Evolutionary conservation across 1,139 yeast genomes (phyloP).

Genomic region (Candida sp.): DNA sequence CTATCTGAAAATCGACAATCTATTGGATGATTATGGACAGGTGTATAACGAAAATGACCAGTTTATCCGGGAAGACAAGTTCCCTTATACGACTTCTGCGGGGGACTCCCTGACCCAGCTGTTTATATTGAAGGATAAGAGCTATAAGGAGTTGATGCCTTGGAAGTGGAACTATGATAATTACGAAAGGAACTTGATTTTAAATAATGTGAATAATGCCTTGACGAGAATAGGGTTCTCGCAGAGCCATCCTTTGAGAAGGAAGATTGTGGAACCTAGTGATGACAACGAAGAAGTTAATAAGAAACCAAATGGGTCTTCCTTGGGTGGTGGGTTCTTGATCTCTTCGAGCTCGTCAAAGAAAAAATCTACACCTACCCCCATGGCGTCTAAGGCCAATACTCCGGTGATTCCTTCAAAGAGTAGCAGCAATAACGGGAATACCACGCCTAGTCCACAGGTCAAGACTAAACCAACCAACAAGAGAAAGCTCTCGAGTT

Average conservation of each 20-base stretch:
- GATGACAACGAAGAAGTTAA: slow-evolving; percentile 5
- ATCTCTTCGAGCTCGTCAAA: slow-evolving; percentile 11
- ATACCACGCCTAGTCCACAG: background rate
- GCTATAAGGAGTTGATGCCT: slow-evolving; percentile 46
- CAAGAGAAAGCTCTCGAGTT: slow-evolving; percentile 16
- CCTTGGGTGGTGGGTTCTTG: slow-evolving; percentile 22
- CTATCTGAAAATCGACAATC: slow-evolving; percentile 14
- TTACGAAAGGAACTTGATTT: slow-evolving; percentile 36
- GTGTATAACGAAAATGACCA: slow-evolving; percentile 35
- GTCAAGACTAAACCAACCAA: background rate
- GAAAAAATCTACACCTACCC: slow-evolving; percentile 3
- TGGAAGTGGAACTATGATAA: slow-evolving; percentile 42
- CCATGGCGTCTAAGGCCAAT: slow-evolving; percentile 11
- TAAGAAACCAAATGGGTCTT: slow-evolving; percentile 3
- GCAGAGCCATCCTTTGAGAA: slow-evolving; percentile 49
- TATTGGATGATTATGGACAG: slow-evolving; percentile 27
- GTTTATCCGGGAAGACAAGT: slow-evolving; percentile 37
- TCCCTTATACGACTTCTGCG: slow-evolving; percentile 21
- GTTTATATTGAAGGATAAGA: slow-evolving; percentile 42
- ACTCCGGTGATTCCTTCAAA: background rate
- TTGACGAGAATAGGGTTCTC: slow-evolving; percentile 48
- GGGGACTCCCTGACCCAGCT: slow-evolving; percentile 3
- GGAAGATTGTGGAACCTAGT: slow-evolving; percentile 26
- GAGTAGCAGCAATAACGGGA: background rate
- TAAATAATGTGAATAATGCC: slow-evolving; percentile 41